Evolutionary conservation across 2,329 filamentous ascomycete species (phyloP).

Genomic region (Alternaria incomplexa): DNA sequence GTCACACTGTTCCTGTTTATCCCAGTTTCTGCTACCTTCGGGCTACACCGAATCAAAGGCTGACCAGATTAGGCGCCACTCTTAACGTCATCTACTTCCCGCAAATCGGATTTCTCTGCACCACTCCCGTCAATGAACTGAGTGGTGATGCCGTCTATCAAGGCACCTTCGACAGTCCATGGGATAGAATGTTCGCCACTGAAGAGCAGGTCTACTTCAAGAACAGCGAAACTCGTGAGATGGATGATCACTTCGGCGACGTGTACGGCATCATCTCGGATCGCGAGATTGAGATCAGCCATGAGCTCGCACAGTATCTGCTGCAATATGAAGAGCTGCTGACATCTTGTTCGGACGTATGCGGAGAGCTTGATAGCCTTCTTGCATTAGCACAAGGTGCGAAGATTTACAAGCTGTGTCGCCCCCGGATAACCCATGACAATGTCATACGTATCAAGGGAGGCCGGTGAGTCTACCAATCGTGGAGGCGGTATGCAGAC

Average conservation of each 20-base stretch:
- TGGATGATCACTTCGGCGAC: slow-evolving; percentile 84
- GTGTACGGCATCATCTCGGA: slow-evolving; percentile 88
- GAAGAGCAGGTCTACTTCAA: slow-evolving; percentile 83
- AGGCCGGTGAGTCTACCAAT: slow-evolving; percentile 63
- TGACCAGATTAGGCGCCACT: slow-evolving; percentile 34
- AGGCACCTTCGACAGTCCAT: slow-evolving; percentile 66
- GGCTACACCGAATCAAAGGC: background rate
- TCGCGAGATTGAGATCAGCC: slow-evolving; percentile 86
- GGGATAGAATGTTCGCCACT: slow-evolving; percentile 80
- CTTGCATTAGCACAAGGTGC: slow-evolving; percentile 82
- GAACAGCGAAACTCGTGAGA: slow-evolving; percentile 76
- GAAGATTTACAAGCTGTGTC: slow-evolving; percentile 71
- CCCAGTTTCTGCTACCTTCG: too few relatives aligned
- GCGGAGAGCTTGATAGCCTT: slow-evolving; percentile 86
- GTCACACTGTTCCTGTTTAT: too few relatives aligned
- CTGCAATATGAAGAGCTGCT: slow-evolving; percentile 73
- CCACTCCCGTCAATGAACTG: slow-evolving; percentile 67
- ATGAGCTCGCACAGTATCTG: slow-evolving; percentile 74
- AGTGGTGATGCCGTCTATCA: slow-evolving; percentile 68
- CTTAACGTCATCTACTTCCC: slow-evolving; percentile 88
- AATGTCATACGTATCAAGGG: slow-evolving; percentile 76
- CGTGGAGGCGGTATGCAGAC: fast-evolving
- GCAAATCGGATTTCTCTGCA: slow-evolving; percentile 87
- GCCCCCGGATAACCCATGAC: slow-evolving; percentile 71
- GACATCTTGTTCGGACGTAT: slow-evolving; percentile 73